Evolutionary conservation across 108 stramenopile species (phyloP).

Genomic region (Pseudonitzschia delicatissima): DNA sequence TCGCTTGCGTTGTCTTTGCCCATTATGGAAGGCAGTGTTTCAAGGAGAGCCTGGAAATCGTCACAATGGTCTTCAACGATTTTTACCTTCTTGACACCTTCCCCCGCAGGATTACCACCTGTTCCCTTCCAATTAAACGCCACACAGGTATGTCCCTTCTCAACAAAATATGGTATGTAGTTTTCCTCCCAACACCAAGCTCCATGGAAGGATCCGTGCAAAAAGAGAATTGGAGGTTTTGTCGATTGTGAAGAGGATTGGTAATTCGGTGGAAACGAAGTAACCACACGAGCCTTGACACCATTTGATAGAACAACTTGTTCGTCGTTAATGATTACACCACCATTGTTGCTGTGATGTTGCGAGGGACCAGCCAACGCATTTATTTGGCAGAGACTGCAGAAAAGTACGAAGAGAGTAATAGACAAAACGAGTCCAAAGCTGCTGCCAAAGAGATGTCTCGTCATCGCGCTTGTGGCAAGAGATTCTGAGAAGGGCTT

Average conservation of each 20-base stretch:
- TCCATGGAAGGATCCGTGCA: constrained; percentile 75
- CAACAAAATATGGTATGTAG: constrained; percentile 50
- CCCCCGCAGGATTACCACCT: constrained; percentile 61
- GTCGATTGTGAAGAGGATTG: no score
- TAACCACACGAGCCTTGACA: not conserved
- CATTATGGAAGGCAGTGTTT: constrained; percentile 14
- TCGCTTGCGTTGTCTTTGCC: not conserved
- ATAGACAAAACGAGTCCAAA: no score
- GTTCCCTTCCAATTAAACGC: constrained; percentile 67
- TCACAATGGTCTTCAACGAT: constrained; percentile 44
- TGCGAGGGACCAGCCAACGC: not conserved
- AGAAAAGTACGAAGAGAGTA: not conserved
- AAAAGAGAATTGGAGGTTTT: constrained; percentile 48
- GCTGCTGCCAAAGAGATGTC: no score
- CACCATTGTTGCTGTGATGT: not conserved
- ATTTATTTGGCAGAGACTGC: not conserved
- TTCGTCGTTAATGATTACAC: not conserved
- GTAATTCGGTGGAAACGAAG: not conserved
- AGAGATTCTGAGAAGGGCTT: no score
- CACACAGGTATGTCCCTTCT: constrained; percentile 47
- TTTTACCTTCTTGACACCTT: constrained; percentile 63
- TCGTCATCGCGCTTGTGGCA: no score
- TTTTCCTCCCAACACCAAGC: constrained; percentile 71
- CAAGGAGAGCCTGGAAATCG: constrained; percentile 45
- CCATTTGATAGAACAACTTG: constrained; percentile 2